Evolutionary conservation across 148 eudicot species (phyloP), one percentile per base, ranked within the genome.

Genomic region (Amaranthus hypochondriacus): DNA sequence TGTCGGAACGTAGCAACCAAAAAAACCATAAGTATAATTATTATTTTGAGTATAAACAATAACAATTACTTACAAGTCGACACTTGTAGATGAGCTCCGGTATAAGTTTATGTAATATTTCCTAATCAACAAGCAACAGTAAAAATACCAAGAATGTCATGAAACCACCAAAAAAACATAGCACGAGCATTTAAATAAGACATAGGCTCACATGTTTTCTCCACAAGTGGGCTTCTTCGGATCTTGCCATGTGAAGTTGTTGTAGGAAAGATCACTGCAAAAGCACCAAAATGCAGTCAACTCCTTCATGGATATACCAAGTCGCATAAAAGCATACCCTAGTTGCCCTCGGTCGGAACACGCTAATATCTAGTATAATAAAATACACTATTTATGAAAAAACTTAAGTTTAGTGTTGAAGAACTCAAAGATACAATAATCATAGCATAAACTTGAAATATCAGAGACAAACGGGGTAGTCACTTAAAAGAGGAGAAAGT

Each of bases 241-340:
- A 66, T 79, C 87, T 84, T 82, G 86, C 92, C 87, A 90, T 11
- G 86, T 82, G 14, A 90, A 86, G 74, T 90, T 88, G 57, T 90
- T 90, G 87, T 88, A 88, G 68, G 96, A 90, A 65, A 90, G 87
- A 82, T 90, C 96, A 79, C 96, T 90, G 90, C 79, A 83, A 55
- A 74, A 69, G 49, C 74, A 79, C 49, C 39, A 64, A 62, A 56
- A 59, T 2, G 60, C 62, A 48, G 44, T 62, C 55, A 62, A 14
- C 43, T 55, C 56, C 50, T 46, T 56, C 5, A 54, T 12, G 39
- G 46, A 73, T 7, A 52, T 5, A 68, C 67, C 39, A 14, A 52
- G n/a, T 73, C 43, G 7, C 13, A 48, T 14, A 67, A 7, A 49
- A 56, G 57, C 18, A 57, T 8, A 52, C 14, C 52, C 58, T 48